Conservation (phyloP, 2,329 filamentous ascomycete genomes). For the Chrysoporthe deuterocubensis region DNA sequence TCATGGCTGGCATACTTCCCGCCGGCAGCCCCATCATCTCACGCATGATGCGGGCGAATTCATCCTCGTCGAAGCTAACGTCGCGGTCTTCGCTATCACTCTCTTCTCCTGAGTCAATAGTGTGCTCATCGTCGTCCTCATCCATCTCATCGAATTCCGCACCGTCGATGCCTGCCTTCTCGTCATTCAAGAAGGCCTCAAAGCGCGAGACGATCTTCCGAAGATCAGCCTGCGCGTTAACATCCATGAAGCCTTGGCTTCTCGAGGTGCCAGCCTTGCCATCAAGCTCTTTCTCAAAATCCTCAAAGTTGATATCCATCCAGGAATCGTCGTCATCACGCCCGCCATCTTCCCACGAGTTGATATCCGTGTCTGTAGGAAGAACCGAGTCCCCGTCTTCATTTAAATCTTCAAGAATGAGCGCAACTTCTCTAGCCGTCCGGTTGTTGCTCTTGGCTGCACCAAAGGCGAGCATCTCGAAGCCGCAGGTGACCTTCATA, state of each 20-base stretch:
- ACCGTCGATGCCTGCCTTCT: conserved; percentile 78
- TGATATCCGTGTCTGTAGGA: conserved; percentile 75
- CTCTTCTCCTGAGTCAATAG: conserved; percentile 43
- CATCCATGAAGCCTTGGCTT: conserved; percentile 62
- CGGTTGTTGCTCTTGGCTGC: conserved; percentile 70
- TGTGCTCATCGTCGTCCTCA: conserved; percentile 59
- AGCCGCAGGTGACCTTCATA: conserved; percentile 88
- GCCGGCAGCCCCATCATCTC: conserved; percentile 79
- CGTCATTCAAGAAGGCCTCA: conserved; percentile 87
- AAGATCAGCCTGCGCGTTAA: conserved; percentile 72
- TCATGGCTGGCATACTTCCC: neutral
- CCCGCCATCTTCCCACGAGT: conserved; percentile 62
- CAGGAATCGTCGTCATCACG: conserved; percentile 85
- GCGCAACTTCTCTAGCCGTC: conserved; percentile 72
- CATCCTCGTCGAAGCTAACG: conserved; percentile 80
- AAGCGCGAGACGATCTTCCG: conserved; percentile 94
- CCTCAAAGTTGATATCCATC: conserved; percentile 89
- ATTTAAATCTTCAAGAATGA: conserved; percentile 76
- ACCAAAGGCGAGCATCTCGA: conserved; percentile 81
- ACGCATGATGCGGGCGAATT: conserved; percentile 86
- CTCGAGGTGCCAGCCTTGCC: conserved; percentile 44
- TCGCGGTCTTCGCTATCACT: conserved; percentile 74
- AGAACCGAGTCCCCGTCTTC: conserved; percentile 69
- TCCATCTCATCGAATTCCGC: conserved; percentile 76
- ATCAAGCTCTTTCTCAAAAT: conserved; percentile 82